phyloP scores from a whole-genome alignment of 352 stramenopile species.

The Pythium phragmiticola region DNA sequence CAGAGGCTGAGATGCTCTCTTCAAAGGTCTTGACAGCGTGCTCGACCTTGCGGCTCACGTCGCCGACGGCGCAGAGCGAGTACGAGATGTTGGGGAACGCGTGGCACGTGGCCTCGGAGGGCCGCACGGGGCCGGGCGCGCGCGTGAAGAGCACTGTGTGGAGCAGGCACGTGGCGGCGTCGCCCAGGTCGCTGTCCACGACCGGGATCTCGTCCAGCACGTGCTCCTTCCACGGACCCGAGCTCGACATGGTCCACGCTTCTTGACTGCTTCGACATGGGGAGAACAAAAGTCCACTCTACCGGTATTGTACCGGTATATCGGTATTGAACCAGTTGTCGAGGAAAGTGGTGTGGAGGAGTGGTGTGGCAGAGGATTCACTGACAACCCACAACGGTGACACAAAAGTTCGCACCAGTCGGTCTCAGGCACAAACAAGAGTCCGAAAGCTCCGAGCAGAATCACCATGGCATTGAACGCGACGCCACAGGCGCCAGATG shows the following conservation, averaged over 20 bases:
- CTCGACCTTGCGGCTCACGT: slow-evolving; percentile 80
- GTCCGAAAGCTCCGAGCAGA: neutral
- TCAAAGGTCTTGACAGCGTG: slow-evolving; percentile 62
- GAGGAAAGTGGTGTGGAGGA: slow-evolving; percentile 2
- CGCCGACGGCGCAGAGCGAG: slow-evolving; percentile 69
- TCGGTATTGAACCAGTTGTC: neutral
- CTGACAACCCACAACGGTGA: slow-evolving; percentile 1
- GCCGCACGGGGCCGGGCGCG: slow-evolving; percentile 65
- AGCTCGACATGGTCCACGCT: neutral
- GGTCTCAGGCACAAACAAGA: neutral
- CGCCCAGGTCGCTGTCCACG: slow-evolving; percentile 48
- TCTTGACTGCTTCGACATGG: neutral
- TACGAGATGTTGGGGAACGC: slow-evolving; percentile 78
- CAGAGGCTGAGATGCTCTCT: slow-evolving; percentile 33
- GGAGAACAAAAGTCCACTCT: too few relatives aligned
- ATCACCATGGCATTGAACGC: slow-evolving; percentile 11
- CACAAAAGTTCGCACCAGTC: slow-evolving; percentile 31
- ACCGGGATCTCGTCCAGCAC: slow-evolving; percentile 65
- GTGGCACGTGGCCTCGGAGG: slow-evolving; percentile 73
- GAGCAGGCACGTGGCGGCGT: slow-evolving; percentile 65
- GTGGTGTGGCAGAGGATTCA: neutral
- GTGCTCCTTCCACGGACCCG: slow-evolving; percentile 53
- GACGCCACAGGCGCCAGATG: neutral
- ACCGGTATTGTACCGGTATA: slow-evolving; percentile 4
- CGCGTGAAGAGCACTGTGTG: slow-evolving; percentile 84